Percentiles rank a stretch among this genome's conserved stretches.
phyloP scores from a whole-genome alignment of 2,329 filamentous ascomycete species.

The Epichloe uncinata region DNA sequence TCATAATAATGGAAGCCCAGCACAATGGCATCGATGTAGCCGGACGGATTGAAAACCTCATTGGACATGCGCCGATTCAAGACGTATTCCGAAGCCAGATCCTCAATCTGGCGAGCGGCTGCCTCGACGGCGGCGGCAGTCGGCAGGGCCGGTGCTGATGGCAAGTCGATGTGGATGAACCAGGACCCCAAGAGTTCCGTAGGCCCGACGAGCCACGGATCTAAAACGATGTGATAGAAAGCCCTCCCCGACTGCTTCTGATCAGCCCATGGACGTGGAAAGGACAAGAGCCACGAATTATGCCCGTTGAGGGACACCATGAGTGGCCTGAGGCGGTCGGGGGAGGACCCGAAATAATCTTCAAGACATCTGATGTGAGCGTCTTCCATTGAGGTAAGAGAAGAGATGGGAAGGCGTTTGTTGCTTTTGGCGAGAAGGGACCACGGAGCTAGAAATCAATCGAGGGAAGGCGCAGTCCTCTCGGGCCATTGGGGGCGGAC shows the following conservation, averaged over 20 bases:
- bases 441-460: neutral
- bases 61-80: conserved; percentile 6
- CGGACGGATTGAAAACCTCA: conserved; percentile 7
- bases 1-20: conserved; percentile 6
- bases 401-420: neutral
- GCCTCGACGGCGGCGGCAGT: conserved; percentile 5
- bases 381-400: conserved; percentile 7
- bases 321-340: conserved; percentile 12
- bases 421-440: neutral
- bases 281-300: conserved; percentile 21
- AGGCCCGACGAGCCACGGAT: conserved; percentile 20
- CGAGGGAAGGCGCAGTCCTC: neutral
- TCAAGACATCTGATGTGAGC: conserved; percentile 7
- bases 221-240: conserved; percentile 20
- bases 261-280: conserved; percentile 16
- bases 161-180: conserved; percentile 12
- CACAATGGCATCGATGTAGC: conserved; percentile 7
- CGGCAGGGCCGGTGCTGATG: conserved; percentile 5
- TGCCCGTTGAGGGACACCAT: conserved; percentile 22
- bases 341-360: conserved; percentile 6
- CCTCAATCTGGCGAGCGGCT: conserved; percentile 6
- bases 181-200: conserved; percentile 9
- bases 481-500: neutral
- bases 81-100: conserved; percentile 6
- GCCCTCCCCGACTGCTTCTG: conserved; percentile 9